Conservation (phyloP, 768 basidiomycete species). For the Lactifluus piperatus region DNA sequence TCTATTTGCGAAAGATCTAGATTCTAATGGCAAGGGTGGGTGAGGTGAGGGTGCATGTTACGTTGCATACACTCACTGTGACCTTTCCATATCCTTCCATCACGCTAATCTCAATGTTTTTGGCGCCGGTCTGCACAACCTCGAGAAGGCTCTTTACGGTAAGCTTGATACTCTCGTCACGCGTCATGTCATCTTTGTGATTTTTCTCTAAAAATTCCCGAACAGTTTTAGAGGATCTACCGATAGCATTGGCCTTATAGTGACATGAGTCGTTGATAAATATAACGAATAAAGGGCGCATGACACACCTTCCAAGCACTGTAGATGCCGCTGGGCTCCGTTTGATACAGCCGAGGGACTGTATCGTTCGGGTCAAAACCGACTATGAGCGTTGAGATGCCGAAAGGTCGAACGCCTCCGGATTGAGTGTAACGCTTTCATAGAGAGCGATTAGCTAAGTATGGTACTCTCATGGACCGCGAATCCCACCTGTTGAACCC, state of each 20-base stretch:
- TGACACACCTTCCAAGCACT: slow-evolving; percentile 87
- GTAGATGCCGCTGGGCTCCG: slow-evolving; percentile 96
- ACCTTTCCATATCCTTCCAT: slow-evolving; percentile 95
- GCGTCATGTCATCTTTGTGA: slow-evolving; percentile 80
- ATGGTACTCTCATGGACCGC: not conserved
- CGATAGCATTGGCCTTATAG: slow-evolving; percentile 88
- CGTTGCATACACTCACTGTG: slow-evolving; percentile 47
- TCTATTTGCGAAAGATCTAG: slow-evolving; percentile 84
- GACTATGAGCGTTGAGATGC: slow-evolving; percentile 92
- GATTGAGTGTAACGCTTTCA: slow-evolving; percentile 92
- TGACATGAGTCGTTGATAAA: not conserved
- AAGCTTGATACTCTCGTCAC: slow-evolving; percentile 89
- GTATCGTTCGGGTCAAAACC: slow-evolving; percentile 94
- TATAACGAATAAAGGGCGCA: not conserved
- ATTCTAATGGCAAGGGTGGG: slow-evolving; percentile 41
- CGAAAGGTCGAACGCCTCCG: slow-evolving; percentile 96
- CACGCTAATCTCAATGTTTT: slow-evolving; percentile 98
- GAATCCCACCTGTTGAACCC: slow-evolving; percentile 85
- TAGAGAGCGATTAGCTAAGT: not conserved
- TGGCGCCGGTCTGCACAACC: slow-evolving; percentile 99
- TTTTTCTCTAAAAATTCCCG: slow-evolving; percentile 99
- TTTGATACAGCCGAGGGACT: slow-evolving; percentile 86
- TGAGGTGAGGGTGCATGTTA: not conserved
- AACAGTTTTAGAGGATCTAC: slow-evolving; percentile 95
- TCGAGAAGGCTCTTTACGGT: slow-evolving; percentile 94